A percentile compares a stretch with the other conserved stretches of the same genome.
Conservation (phyloP, 257 asterid species). For the Echium plantagineum region DNA sequence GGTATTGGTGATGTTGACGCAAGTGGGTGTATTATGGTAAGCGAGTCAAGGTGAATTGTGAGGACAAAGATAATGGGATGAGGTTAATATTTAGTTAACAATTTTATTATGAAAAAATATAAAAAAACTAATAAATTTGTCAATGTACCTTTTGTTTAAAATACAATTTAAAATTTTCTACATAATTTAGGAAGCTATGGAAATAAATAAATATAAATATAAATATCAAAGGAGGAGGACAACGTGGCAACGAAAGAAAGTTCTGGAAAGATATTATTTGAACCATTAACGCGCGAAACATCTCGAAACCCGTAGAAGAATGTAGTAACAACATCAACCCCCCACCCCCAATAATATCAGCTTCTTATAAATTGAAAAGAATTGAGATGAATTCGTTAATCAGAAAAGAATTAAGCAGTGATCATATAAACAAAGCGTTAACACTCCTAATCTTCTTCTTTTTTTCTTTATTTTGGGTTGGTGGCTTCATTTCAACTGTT, state of each 20-base stretch:
- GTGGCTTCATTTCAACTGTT: conserved; percentile 35
- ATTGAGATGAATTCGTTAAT: not conserved
- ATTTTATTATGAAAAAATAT: no score
- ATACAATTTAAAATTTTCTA: no score
- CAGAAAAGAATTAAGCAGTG: not conserved
- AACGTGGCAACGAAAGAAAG: conserved; percentile 9
- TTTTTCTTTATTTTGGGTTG: conserved; percentile 21
- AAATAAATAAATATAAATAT: no score
- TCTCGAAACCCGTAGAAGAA: conserved; percentile 49
- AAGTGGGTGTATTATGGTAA: no score
- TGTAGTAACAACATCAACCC: conserved; percentile 9
- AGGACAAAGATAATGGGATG: no score
- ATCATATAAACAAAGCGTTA: conserved; percentile 10
- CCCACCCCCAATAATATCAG: not conserved
- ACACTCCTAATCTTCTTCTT: conserved; percentile 2
- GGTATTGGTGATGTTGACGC: no score
- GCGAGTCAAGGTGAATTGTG: no score
- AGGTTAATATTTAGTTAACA: no score
- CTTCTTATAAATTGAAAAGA: not conserved
- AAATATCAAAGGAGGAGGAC: no score
- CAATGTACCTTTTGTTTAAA: no score
- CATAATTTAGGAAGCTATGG: no score
- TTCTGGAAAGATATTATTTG: conserved; percentile 2
- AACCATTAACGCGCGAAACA: conserved; percentile 33
- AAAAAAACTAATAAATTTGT: no score